Base-by-base conservation (phyloP, 2,329 filamentous ascomycete species). In the Scytalidium lignicola region DNA sequence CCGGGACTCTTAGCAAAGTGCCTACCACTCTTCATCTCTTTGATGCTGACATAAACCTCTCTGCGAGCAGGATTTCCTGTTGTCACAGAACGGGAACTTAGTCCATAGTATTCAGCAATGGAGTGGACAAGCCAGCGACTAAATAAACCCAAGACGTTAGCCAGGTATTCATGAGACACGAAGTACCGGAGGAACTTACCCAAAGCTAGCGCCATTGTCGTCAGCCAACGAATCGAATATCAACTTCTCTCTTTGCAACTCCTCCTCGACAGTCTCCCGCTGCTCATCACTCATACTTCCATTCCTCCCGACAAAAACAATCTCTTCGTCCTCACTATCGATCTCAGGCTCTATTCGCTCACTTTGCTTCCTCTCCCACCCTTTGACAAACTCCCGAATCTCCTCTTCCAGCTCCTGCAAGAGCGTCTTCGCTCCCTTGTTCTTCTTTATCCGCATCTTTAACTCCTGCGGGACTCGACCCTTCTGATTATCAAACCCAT, bases 51-150 rank as follows among this genome's bases (percentile, higher is more conserved):
- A 60, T 95, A 96, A 7, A 93, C 90, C 54, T 93, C 86, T 46
- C 88, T 80, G 46, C 85, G 79, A 13, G 83, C 79, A 2, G 89
- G 85, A 55, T 82, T 75, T 26, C 83, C 83, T 1, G 85, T 77
- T 0, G 86, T 86, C 51, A 92, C 80, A 3, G 88, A 91, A 72
- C 84, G 90, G 18, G 91, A 96, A 52, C 83, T 80, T 49, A 96
- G 77, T 37, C 43, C 91, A 64, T 97, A 97, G 67, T 97, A 97
- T 39, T 86, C 82, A 9, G 89, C 92, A 55, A 97, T 91, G 50
- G 88, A 87, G 68, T 97, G 91, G 1, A 95, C 89, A 47, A 97
- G 80, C 88, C 91, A 97, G 55, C 92, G 87, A 57, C 88, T 92
- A 53, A 43, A 44, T 9, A 13, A 9, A 9, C 5, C 12, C 32